Base-by-base conservation (phyloP, 192 early-diverging fungal species). In the Podila epigama region DNA sequence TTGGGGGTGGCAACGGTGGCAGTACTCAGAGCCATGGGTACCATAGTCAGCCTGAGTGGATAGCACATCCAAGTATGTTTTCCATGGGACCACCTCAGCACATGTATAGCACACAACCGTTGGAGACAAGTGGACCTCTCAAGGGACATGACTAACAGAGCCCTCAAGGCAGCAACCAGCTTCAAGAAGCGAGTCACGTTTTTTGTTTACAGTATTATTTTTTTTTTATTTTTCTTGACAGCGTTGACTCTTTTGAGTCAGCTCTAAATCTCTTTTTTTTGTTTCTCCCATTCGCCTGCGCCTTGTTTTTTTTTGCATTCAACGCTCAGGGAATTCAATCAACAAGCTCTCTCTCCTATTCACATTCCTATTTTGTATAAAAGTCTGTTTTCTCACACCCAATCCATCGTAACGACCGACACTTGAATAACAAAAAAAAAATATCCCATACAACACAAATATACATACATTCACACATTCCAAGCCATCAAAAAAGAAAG, bases 11-110 rank as follows among this genome's bases (percentile, higher is more conserved):
- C n/a, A n/a, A n/a, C 0, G 59, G 58, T 10, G 59, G 42, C 42
- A 40, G 20, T n/a, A 20, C 9, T n/a, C 15, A 54, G 18, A 57
- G 66, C 12, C 66, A 57, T 28, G 70, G 73, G 5, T 68, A 68
- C 40, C 65, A 54, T 12, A 68, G 22, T 32, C 73, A 77, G 27
- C 60, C 48, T 2, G 73, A 77, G 29, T 77, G 73, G 73, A 42
- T 77, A 16, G 66, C 55, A n/a, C 72, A 67, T 22, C 60, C 73
- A 10, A 66, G 48, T 32, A 27, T 51, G 4, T 77, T 77, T 31
- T 51, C 61, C 29, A 58, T 77, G 66, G 66, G 60, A 0, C 73
- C 60, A 48, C 59, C 52, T 16, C 73, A 77, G 20, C 73, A 57
- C 20, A 48, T 48, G 44, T 48, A 48, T 10, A 48, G 20, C 25